Evolutionary conservation across 2,329 filamentous ascomycete genomes (phyloP), one percentile per base, ranked within the genome.

Genomic region (Botrytis paeoniae): DNA sequence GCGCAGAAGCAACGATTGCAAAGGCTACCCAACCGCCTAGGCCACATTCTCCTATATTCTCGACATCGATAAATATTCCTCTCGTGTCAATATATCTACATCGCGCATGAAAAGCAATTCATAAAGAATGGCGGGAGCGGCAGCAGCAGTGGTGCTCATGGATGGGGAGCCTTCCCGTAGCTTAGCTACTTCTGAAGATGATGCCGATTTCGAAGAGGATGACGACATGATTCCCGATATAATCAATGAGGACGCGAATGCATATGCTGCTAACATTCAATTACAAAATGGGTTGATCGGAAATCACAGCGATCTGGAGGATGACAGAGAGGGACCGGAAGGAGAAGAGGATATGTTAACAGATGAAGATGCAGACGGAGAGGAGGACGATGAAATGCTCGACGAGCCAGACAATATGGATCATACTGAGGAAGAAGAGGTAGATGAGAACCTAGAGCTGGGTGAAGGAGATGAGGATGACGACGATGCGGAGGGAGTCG

Each of bases 381-480:
- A 83, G 35, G 81, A 83, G 32, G 82, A 83, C 60, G 82, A 84
- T 32, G 81, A 82, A 43, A 79, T 78, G 63, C 74, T 75, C 59
- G 73, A 75, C 35, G 70, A 72, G 29, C 80, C 45, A 61, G 79
- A 82, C 61, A 81, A 84, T 69, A 79, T 77, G 41, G 82, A 39
- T 25, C 60, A 62, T n/a, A 41, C 35, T 18, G 60, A 83, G 63
- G 85, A 82, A 70, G 83, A 78, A 64, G 82, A 83, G 60, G 81
- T 79, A 59, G 75, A 80, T 54, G 73, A 78, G 43, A 79, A 85
- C 12, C 85, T 85, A 7, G 80, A 80, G 22, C 81, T 82, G n/a
- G 82, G 79, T 14, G 82, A 83, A 39, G 84, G 84, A 73, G 82
- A 82, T 29, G 82, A 82, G 4, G 85, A 85, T 73, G 80, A 81